phyloP scores from a whole-genome alignment of 192 early-diverging fungal species.

The Coemansia sp. region DNA sequence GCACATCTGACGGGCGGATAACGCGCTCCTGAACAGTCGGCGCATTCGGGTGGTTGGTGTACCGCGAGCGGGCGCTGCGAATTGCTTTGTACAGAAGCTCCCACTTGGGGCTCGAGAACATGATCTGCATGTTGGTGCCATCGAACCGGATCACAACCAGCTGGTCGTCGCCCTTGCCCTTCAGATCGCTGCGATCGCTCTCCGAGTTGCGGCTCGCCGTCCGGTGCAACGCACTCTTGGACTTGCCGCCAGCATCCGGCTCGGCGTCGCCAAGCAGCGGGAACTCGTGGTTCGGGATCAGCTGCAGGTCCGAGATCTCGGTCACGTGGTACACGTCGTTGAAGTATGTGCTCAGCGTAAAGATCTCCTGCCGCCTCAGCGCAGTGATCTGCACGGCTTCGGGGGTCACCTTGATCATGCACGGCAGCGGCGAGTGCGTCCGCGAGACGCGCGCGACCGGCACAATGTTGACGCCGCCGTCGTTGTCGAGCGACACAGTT shows the following conservation, averaged over 20 bases:
- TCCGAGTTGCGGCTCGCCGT: constrained; percentile 57
- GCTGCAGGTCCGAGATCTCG: constrained; percentile 73
- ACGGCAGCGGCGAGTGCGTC: constrained; percentile 67
- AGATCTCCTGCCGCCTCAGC: constrained; percentile 75
- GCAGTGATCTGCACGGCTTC: constrained; percentile 82
- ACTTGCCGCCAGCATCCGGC: constrained; percentile 13
- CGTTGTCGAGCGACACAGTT: constrained; percentile 74
- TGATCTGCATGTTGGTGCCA: constrained; percentile 62
- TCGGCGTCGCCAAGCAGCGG: constrained; percentile 17
- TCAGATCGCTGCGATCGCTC: constrained; percentile 27
- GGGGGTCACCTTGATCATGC: constrained; percentile 77
- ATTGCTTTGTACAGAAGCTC: constrained; percentile 72
- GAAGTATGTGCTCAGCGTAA: constrained; percentile 68
- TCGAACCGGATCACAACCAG: constrained; percentile 83
- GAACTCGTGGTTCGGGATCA: constrained; percentile 42
- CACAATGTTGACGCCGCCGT: constrained; percentile 63
- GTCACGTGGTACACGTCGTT: constrained; percentile 89
- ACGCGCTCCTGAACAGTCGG: constrained; percentile 70
- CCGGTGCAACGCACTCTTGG: constrained; percentile 44
- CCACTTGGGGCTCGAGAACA: constrained; percentile 74
- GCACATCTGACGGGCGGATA: constrained; percentile 86
- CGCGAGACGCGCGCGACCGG: constrained; percentile 73
- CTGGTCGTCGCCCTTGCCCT: constrained; percentile 26
- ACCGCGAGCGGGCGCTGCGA: constrained; percentile 70
- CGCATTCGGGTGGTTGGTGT: constrained; percentile 55